These are phyloP conservation scores for Teratosphaeria zuluensis DNA, from an alignment of 2,329 filamentous ascomycete genomes.

Conservation along the genomic window DNA sequence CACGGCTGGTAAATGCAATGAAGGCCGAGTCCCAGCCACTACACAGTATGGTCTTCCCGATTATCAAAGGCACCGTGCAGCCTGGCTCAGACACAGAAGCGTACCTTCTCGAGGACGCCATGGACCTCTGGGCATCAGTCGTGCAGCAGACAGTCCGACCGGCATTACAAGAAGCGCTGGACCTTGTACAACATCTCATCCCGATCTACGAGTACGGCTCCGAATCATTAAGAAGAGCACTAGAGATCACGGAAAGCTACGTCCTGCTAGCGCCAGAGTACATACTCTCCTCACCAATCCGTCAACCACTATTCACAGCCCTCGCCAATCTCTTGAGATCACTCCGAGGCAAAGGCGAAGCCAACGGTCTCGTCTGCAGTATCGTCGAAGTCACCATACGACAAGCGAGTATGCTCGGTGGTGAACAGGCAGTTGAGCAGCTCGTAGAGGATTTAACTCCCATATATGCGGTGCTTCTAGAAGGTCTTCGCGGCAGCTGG, in stretches of 20 bases:
- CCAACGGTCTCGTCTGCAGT: slow-evolving; percentile 37
- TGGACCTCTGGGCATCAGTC: slow-evolving; percentile 80
- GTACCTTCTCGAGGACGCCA: slow-evolving; percentile 81
- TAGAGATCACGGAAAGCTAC: slow-evolving; percentile 42
- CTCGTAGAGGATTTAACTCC: slow-evolving; percentile 35
- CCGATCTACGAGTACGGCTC: slow-evolving; percentile 40
- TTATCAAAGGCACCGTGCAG: slow-evolving; percentile 71
- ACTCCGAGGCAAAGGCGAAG: slow-evolving; percentile 35
- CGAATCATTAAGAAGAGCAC: slow-evolving; percentile 37
- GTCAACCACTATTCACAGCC: slow-evolving; percentile 29
- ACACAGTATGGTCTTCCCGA: slow-evolving; percentile 68
- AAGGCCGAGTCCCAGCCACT: slow-evolving; percentile 67
- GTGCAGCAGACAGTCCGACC: slow-evolving; percentile 48
- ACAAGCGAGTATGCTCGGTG: slow-evolving; percentile 41
- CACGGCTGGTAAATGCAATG: slow-evolving; percentile 78
- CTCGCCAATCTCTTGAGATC: slow-evolving; percentile 36
- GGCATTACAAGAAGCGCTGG: slow-evolving; percentile 33
- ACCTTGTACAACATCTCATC: slow-evolving; percentile 36
- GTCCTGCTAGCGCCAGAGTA: slow-evolving; percentile 37
- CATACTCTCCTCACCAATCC: slow-evolving; percentile 36
- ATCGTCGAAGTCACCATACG: slow-evolving; percentile 40
- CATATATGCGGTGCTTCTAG: slow-evolving; percentile 45
- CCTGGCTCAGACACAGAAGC: slow-evolving; percentile 62
- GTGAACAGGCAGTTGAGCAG: slow-evolving; percentile 43
- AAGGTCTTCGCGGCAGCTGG: slow-evolving; percentile 38